Evolutionary conservation across 371 early-diverging fungal genomes (phyloP).

Genomic region (Rhizopus arrhizus): DNA sequence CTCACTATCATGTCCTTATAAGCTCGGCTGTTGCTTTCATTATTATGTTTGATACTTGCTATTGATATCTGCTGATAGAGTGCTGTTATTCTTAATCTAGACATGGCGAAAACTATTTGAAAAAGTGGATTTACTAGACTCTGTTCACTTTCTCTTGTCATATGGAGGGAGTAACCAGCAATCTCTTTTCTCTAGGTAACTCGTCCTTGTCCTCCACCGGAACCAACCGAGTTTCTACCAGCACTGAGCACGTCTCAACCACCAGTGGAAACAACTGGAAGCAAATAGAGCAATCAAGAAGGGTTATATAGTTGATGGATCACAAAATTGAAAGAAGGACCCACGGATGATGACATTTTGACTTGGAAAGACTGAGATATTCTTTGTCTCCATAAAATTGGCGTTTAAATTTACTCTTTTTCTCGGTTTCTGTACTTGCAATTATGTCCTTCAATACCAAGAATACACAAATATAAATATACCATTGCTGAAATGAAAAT

Average conservation of each 20-base stretch:
- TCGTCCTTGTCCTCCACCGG: not conserved
- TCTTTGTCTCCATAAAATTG: slow-evolving; percentile 3
- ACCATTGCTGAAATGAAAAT: too few relatives aligned
- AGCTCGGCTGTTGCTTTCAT: slow-evolving; percentile 5
- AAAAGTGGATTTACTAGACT: not conserved
- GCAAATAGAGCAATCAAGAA: slow-evolving; percentile 2
- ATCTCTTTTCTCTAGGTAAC: not conserved
- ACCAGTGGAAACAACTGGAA: slow-evolving; percentile 1
- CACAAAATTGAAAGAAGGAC: not conserved
- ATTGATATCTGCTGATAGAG: slow-evolving; percentile 2
- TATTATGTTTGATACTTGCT: slow-evolving; percentile 1
- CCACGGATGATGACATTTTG: not conserved
- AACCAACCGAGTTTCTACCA: not conserved
- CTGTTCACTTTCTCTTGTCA: not conserved
- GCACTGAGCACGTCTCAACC: not conserved
- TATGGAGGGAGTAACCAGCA: not conserved
- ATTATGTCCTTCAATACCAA: too few relatives aligned
- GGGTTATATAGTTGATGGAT: slow-evolving; percentile 3
- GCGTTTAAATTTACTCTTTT: not conserved
- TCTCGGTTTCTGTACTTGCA: not conserved
- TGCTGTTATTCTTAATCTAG: not conserved
- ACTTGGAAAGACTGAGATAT: slow-evolving; percentile 6
- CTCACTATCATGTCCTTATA: slow-evolving; percentile 19
- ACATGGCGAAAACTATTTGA: not conserved
- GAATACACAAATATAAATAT: too few relatives aligned